These are phyloP conservation scores for Santalum album DNA, from an alignment of 164 flowering plant species.

Conservation along the genomic window DNA sequence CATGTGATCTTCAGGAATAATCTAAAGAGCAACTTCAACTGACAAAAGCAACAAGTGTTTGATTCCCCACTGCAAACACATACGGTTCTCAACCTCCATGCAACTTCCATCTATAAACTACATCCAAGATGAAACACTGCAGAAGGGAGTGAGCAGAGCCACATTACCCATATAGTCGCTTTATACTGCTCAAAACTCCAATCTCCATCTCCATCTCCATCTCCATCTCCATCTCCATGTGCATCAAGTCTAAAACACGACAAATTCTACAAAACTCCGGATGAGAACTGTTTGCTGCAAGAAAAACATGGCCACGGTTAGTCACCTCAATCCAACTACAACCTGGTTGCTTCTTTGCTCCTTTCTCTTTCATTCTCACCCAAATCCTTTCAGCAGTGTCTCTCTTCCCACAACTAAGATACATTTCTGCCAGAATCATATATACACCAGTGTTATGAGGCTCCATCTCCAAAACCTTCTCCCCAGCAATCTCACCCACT, in stretches of 20 bases:
- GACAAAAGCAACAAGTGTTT: neutral
- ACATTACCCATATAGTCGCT: neutral
- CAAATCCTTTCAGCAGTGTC: slow-evolving; percentile 35
- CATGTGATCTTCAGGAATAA: neutral
- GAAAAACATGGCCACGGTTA: slow-evolving; percentile 38
- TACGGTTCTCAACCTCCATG: no score
- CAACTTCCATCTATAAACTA: no score
- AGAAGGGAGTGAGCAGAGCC: no score
- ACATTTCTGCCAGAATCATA: slow-evolving; percentile 55
- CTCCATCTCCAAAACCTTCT: slow-evolving; percentile 40
- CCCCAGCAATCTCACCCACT: slow-evolving; percentile 46
- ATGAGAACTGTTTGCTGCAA: slow-evolving; percentile 47
- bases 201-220: no score
- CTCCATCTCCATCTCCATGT: slow-evolving; percentile 36
- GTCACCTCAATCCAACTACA: slow-evolving; percentile 69
- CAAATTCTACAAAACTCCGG: slow-evolving; percentile 26
- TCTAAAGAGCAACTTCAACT: neutral
- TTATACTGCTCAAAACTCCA: neutral
- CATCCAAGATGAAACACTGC: no score
- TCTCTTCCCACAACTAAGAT: slow-evolving; percentile 30
- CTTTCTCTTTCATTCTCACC: slow-evolving; percentile 42
- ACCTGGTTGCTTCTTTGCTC: slow-evolving; percentile 65
- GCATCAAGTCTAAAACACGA: slow-evolving; percentile 27
- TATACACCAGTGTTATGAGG: slow-evolving; percentile 51
- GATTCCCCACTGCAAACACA: neutral